Evolutionary conservation across 1,139 yeast species (phyloP).

Genomic region (Lodderomyces parapsilosis): DNA sequence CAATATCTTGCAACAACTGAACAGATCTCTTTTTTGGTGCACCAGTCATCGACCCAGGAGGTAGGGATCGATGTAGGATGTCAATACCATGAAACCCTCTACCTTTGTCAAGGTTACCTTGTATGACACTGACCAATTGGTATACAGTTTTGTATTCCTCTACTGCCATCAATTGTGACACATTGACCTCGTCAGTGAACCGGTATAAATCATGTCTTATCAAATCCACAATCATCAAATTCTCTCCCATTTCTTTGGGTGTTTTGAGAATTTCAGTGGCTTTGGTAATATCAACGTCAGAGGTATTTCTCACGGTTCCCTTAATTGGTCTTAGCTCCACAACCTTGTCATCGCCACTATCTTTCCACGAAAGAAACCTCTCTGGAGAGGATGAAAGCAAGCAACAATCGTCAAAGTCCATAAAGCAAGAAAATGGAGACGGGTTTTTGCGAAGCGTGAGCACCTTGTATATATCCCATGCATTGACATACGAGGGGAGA

Average conservation of each 20-base stretch:
- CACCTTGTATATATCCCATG: constrained; percentile 82
- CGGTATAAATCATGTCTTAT: constrained; percentile 88
- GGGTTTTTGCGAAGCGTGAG: constrained; percentile 71
- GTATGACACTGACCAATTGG: constrained; percentile 88
- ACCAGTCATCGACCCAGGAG: constrained; percentile 99
- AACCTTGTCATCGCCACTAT: constrained; percentile 20
- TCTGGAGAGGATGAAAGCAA: constrained; percentile 93
- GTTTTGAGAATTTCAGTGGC: constrained; percentile 72
- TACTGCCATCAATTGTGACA: constrained; percentile 80
- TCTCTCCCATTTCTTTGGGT: constrained; percentile 94
- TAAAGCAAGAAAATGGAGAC: constrained; percentile 85
- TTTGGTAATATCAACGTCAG: constrained; percentile 46
- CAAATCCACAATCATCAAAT: constrained; percentile 93
- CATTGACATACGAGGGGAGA: constrained; percentile 42
- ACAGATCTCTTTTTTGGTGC: constrained; percentile 96
- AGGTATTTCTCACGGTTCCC: constrained; percentile 81
- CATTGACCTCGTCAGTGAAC: constrained; percentile 64
- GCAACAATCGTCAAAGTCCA: constrained; percentile 69
- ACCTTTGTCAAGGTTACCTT: constrained; percentile 49
- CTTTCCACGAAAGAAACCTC: constrained; percentile 81
- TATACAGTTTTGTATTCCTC: constrained; percentile 91
- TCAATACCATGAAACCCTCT: constrained; percentile 68
- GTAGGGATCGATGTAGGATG: constrained; percentile 72
- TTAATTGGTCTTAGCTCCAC: constrained; percentile 93
- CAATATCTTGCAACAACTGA: constrained; percentile 65